These are phyloP conservation scores for Rhodotorula toruloides DNA, from an alignment of 768 basidiomycete genomes.

Conservation along the genomic window DNA sequence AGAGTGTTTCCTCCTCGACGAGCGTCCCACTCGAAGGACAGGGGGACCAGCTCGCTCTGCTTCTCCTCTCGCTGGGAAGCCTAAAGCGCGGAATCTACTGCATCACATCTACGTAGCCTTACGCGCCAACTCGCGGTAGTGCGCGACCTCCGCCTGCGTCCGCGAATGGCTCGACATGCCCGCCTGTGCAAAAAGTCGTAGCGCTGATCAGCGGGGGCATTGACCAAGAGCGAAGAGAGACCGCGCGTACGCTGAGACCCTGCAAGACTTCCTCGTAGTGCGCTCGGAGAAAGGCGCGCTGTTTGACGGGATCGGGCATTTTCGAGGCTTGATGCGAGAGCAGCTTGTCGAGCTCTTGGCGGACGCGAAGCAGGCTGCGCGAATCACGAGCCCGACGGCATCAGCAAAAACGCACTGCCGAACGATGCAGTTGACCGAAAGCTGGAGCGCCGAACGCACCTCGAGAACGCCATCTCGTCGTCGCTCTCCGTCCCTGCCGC, in stretches of 20 bases:
- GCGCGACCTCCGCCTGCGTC: conserved; percentile 71
- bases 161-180: conserved; percentile 73
- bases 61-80: too few relatives aligned
- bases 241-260: conserved; percentile 65
- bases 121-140: conserved; percentile 26
- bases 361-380: conserved; percentile 69
- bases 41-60: too few relatives aligned
- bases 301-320: conserved; percentile 58
- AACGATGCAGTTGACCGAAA: not conserved
- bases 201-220: conserved; percentile 48
- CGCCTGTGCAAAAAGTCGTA: conserved; percentile 42
- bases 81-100: too few relatives aligned
- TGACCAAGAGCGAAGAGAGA: not conserved
- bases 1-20: too few relatives aligned
- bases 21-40: too few relatives aligned
- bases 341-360: conserved; percentile 74
- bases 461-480: conserved; percentile 83
- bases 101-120: conserved; percentile 5
- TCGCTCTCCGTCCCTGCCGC: not conserved
- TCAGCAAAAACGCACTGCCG: not conserved
- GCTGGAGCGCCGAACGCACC: conserved; percentile 54
- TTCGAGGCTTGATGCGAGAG: conserved; percentile 67
- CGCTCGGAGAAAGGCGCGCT: conserved; percentile 63
- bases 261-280: conserved; percentile 73
- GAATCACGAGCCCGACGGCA: not conserved